These are phyloP conservation scores for Acacia confusa DNA, from an alignment of 306 rosid species.

Conservation along the genomic window DNA sequence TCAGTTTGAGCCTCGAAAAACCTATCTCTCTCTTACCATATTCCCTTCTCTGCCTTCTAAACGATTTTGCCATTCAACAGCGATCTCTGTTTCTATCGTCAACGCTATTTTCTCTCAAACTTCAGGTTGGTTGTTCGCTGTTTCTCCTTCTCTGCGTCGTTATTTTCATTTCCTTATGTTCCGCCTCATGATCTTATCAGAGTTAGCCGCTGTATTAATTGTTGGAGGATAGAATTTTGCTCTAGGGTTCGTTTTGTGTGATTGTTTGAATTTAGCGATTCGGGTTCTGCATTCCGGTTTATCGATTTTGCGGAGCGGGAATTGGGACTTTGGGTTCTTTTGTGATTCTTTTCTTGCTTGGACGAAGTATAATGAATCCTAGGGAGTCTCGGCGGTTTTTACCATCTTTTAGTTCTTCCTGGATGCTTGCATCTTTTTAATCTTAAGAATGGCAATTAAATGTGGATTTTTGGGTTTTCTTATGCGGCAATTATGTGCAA, in stretches of 20 bases:
- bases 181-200: slow-evolving; percentile 14
- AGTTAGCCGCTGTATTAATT: background rate
- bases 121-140: slow-evolving; percentile 42
- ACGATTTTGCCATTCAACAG: slow-evolving; percentile 35
- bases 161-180: background rate
- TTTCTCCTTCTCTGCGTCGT: slow-evolving; percentile 3
- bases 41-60: slow-evolving; percentile 1
- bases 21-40: slow-evolving; percentile 39
- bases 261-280: slow-evolving; percentile 21
- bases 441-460: background rate
- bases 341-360: background rate
- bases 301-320: slow-evolving; percentile 3
- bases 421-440: background rate
- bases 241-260: slow-evolving; percentile 17
- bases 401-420: background rate
- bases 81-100: slow-evolving; percentile 29
- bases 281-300: slow-evolving; percentile 31
- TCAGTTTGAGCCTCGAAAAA: slow-evolving; percentile 61
- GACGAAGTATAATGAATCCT: slow-evolving; percentile 28
- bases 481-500: background rate
- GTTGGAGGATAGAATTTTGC: background rate
- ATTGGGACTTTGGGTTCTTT: slow-evolving; percentile 12
- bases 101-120: slow-evolving; percentile 24
- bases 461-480: slow-evolving; percentile 7
- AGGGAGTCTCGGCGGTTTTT: background rate